Base-by-base conservation (phyloP, 75 land plant genomes). In the Selaginella moellendorffii region DNA sequence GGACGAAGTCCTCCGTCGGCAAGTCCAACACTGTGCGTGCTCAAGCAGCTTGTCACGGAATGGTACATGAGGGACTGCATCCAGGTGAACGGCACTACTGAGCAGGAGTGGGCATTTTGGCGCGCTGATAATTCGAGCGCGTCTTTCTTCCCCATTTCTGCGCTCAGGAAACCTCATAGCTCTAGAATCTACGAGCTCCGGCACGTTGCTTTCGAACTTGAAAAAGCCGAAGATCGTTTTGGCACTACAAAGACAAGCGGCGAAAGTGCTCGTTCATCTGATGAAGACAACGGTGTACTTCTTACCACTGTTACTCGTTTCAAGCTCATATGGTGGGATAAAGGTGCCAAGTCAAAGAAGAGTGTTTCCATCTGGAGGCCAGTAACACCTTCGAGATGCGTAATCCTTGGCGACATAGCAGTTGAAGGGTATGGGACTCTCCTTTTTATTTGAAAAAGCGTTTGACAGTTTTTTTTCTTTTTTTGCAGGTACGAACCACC, bases 291-390 rank as follows among this genome's bases (percentile, higher is more conserved):
- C 14, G 46, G 46, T 36, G 10, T 36, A 36, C 5, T 36, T 5
- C 46, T 36, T 5, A 36, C 46, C 46, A 73, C 79, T 68, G 79
- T 88, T 52, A 72, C 80, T 60, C 74, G 74, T 53, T 88, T 88
- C 72, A 76, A 70, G 58, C 71, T 83, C 63, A 66, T 95, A 10
- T 95, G 99, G 99, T 95, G 86, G 86, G 85, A 95, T 60, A 72
- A 79, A 30, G 87, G 83, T n/a, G 65, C 73, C 5, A 67, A 27
- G 19, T 76, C 78, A 20, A 77, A 65, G 54, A 79, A 76, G 26
- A 77, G 78, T 20, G 23, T 95, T 31, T 95, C 99, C 9, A 77
- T 95, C 29, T 95, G 99, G 99, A 87, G 99, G 28, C 99, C 99
- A 17, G 63, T 72, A 26, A 72, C 83, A 26, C 84, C 83, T 51